These are phyloP conservation scores for Apiotrichum veenhuisii DNA, from an alignment of 1,284 basidiomycete species.

Conservation along the genomic window DNA sequence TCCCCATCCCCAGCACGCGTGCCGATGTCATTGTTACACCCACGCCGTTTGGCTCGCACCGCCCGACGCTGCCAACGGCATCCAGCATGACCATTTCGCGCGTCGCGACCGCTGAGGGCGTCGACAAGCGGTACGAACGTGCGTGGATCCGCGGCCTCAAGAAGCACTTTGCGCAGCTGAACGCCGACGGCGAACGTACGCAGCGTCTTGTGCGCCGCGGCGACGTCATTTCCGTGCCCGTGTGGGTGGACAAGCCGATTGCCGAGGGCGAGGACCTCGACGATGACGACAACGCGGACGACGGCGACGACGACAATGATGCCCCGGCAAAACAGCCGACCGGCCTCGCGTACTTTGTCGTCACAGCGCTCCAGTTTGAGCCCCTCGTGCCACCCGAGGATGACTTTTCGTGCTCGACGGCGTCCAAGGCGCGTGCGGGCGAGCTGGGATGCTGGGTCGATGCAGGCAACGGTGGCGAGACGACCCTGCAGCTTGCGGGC, in stretches of 20 bases:
- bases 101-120: conserved; percentile 74
- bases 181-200: conserved; percentile 9
- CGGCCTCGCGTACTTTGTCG: conserved; percentile 65
- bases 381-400: conserved; percentile 45
- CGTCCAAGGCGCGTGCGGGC: conserved; percentile 52
- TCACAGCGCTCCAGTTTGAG: conserved; percentile 72
- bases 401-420: conserved; percentile 50
- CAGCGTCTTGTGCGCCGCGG: conserved; percentile 68
- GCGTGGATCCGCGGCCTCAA: conserved; percentile 68
- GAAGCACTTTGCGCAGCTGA: conserved; percentile 58
- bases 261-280: conserved; percentile 37
- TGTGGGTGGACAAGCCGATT: conserved; percentile 58
- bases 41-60: conserved; percentile 47
- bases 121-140: conserved; percentile 68
- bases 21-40: conserved; percentile 38
- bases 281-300: conserved; percentile 41
- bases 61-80: conserved; percentile 67
- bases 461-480: conserved; percentile 60
- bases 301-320: conserved; percentile 32
- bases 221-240: conserved; percentile 71
- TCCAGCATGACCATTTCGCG: conserved; percentile 72
- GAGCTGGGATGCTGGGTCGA: conserved; percentile 86
- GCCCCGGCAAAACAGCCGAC: conserved; percentile 31
- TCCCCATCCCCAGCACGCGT: conserved; percentile 11
- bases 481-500: conserved; percentile 53